Base-by-base conservation (phyloP, 345 rosid species). In the Raphanus raphanistrum region DNA sequence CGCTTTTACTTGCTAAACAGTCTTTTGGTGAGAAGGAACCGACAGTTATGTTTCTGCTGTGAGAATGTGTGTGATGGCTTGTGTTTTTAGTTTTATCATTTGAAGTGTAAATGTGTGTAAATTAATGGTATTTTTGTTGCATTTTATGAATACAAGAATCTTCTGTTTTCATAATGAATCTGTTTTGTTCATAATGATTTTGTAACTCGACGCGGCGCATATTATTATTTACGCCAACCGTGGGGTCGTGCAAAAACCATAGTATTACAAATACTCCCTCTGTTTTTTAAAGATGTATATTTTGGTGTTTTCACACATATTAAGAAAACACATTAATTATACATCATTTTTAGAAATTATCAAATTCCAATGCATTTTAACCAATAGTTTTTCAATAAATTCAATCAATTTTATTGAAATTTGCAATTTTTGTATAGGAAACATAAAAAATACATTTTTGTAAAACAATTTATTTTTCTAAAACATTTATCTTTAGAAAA, bases 51-150 rank as follows among this genome's bases (percentile, higher is more conserved):
- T 69, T 29, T 54, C 55, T 35, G 38, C 52, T 63, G 52, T 63
- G 76, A 71, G 76, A 27, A 63, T 65, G 60, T 50, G 62, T 66
- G 71, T 58, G 57, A 74, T 66, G 78, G 66, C 21, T 52, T 67
- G 55, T 64, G 71, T 8, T 12, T 28, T 50, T 62, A 73, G 63
- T 70, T 70, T 63, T 73, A 73, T 63, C 17, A 21, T 21, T 28
- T 38, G 55, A 74, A 74, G 72, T 57, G 66, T 73, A 66, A 58
- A 58, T 75, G 73, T 41, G 43, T 59, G 66, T 67, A 28, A 28
- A 66, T 28, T 65, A 66, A 28, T 75, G 26, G 28, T 55, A 6
- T 67, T 72, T 60, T 60, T 78, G 55, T 33, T 73, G 74, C 63
- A 45, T 63, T 54, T n/a, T 55, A 16, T 65, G 65, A 66, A 71